Conservation (phyloP, 768 basidiomycete species). For the Naematelia aurantialba region DNA sequence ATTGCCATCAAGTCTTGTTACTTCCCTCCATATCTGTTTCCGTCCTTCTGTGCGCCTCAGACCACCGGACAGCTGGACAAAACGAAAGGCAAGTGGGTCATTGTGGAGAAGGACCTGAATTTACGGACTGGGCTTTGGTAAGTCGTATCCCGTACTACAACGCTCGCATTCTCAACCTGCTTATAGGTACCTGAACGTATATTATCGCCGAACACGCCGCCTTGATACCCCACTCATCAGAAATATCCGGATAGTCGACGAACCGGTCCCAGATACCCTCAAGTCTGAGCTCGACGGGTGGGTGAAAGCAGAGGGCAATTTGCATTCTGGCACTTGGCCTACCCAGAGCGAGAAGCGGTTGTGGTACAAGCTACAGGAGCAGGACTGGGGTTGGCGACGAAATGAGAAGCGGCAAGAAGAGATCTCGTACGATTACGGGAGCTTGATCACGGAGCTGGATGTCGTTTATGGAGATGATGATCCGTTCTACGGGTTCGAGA, state of each 20-base stretch:
- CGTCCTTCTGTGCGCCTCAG: conserved; percentile 64
- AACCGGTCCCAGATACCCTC: conserved; percentile 57
- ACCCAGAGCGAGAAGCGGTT: conserved; percentile 60
- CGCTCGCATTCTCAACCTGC: background rate
- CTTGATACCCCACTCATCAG: conserved; percentile 76
- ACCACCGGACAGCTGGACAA: conserved; percentile 70
- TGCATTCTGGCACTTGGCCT: conserved; percentile 62
- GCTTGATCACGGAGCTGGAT: conserved; percentile 87
- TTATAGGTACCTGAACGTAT: conserved; percentile 59
- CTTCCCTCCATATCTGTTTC: conserved; percentile 56
- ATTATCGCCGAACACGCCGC: conserved; percentile 79
- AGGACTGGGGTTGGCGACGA: conserved; percentile 28
- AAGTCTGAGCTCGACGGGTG: conserved; percentile 56
- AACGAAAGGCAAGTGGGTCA: conserved; percentile 71
- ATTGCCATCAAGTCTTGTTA: conserved; percentile 68
- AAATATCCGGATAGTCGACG: conserved; percentile 63
- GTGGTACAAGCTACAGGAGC: conserved; percentile 69
- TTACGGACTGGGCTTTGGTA: conserved; percentile 59
- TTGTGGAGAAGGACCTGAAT: conserved; percentile 77
- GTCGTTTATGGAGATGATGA: conserved; percentile 77
- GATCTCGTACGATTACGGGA: conserved; percentile 36
- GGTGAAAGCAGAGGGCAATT: conserved; percentile 62
- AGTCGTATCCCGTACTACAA: conserved; percentile 29
- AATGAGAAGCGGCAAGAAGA: conserved; percentile 7
- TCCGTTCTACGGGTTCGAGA: conserved; percentile 83